A percentile compares a stretch with the other conserved stretches of the same genome.
These are phyloP conservation scores for Saccharomycopsis fodiens DNA, from an alignment of 805 yeast species.

Conservation along the genomic window DNA sequence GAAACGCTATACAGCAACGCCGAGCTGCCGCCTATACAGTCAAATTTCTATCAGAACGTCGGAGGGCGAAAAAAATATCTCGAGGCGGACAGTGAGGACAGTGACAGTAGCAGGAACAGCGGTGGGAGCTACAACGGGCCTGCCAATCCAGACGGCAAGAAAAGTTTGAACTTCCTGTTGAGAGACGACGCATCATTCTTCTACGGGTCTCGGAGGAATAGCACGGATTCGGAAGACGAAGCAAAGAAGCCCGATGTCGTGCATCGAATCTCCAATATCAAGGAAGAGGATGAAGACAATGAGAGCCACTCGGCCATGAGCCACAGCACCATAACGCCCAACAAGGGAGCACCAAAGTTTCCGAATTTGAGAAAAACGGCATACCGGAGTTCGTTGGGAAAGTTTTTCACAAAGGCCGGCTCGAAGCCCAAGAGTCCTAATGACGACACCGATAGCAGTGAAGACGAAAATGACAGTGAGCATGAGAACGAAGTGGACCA, in stretches of 20 bases:
- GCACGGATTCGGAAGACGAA: slow-evolving; percentile 2
- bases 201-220: slow-evolving; percentile 1
- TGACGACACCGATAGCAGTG: slow-evolving; percentile 20
- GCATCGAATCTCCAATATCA: slow-evolving; percentile 16
- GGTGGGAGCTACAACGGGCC: not conserved
- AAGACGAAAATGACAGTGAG: slow-evolving; percentile 10
- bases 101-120: slow-evolving; percentile 1
- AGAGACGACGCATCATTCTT: not conserved
- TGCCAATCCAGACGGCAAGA: not conserved
- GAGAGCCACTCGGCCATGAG: not conserved
- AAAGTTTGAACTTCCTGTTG: not conserved
- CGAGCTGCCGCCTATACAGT: slow-evolving; percentile 19
- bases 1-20: slow-evolving; percentile 12
- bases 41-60: slow-evolving; percentile 14
- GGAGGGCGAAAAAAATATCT: not conserved
- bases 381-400: slow-evolving; percentile 17
- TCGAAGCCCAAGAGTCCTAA: slow-evolving; percentile 4
- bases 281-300: slow-evolving; percentile 18
- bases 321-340: slow-evolving; percentile 1
- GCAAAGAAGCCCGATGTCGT: slow-evolving; percentile 1
- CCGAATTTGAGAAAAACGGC: slow-evolving; percentile 13
- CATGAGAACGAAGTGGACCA: slow-evolving; percentile 1
- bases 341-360: slow-evolving; percentile 5
- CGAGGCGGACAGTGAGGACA: slow-evolving; percentile 1
- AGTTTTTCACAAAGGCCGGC: slow-evolving; percentile 14